Percentiles rank a stretch among this genome's conserved stretches.
phyloP scores from a whole-genome alignment of 768 basidiomycete genomes.

The Mrakia blollopis region DNA sequence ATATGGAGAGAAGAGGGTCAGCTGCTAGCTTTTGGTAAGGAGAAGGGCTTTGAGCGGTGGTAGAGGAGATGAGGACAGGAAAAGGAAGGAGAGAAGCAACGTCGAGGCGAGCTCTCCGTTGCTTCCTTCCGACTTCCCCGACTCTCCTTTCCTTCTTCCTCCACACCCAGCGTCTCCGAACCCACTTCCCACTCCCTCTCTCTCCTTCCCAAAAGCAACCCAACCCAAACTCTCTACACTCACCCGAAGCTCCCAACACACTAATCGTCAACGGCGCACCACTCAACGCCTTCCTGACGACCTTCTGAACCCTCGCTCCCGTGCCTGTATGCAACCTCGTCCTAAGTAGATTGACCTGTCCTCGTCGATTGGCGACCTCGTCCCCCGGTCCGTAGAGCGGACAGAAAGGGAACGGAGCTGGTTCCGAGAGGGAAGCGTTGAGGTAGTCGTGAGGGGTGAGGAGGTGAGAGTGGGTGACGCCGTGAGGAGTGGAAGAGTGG shows the following conservation, averaged over 20 bases:
- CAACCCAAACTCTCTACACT: slow-evolving; percentile 42
- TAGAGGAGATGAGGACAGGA: background rate
- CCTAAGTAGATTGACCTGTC: slow-evolving; percentile 65
- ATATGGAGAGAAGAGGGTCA: background rate
- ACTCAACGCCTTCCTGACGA: slow-evolving; percentile 74
- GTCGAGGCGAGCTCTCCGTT: background rate
- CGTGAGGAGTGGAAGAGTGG: slow-evolving; percentile 16
- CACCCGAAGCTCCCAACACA: slow-evolving; percentile 82
- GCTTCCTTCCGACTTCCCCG: background rate
- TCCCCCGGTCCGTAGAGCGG: slow-evolving; percentile 81
- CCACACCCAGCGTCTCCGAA: background rate
- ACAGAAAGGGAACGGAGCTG: slow-evolving; percentile 80
- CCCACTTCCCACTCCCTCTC: background rate
- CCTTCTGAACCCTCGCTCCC: slow-evolving; percentile 71
- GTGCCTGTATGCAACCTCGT: slow-evolving; percentile 73
- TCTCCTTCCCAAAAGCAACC: background rate
- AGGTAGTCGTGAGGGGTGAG: slow-evolving; percentile 71
- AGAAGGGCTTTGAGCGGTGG: no score
- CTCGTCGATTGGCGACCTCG: slow-evolving; percentile 70
- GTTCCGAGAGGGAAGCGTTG: slow-evolving; percentile 54
- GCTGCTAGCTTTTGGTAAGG: background rate
- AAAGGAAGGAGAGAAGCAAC: slow-evolving; percentile 11
- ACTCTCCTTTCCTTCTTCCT: background rate
- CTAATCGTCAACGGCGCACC: slow-evolving; percentile 86
- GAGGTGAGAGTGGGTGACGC: slow-evolving; percentile 26